Conservation (phyloP, 2,329 filamentous ascomycete genomes). For the Magnaporthales sp. region DNA sequence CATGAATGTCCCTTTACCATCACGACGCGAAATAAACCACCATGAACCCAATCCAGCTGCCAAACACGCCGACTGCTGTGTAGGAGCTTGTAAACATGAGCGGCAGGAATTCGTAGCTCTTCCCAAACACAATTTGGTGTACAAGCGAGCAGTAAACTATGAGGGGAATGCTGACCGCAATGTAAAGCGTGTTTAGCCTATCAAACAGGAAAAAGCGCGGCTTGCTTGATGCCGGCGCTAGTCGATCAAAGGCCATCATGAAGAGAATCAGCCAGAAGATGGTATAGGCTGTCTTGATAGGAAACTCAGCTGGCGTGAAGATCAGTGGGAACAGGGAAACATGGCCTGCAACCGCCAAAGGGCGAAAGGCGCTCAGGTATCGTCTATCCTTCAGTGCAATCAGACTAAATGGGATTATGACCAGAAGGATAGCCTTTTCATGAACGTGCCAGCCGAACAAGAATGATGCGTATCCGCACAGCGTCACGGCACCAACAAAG, state of each 20-base stretch:
- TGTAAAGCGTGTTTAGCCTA: slow-evolving; percentile 82
- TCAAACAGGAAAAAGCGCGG: slow-evolving; percentile 85
- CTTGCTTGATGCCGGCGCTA: slow-evolving; percentile 74
- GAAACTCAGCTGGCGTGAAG: slow-evolving; percentile 87
- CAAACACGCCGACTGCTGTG: slow-evolving; percentile 85
- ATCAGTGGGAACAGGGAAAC: slow-evolving; percentile 91
- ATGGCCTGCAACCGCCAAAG: slow-evolving; percentile 85
- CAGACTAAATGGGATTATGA: slow-evolving; percentile 91
- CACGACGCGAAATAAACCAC: slow-evolving; percentile 74
- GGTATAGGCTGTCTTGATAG: slow-evolving; percentile 88
- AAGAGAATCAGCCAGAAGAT: slow-evolving; percentile 86
- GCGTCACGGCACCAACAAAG: slow-evolving; percentile 81
- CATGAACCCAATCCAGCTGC: slow-evolving; percentile 91
- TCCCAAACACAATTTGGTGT: slow-evolving; percentile 77
- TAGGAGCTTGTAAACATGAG: slow-evolving; percentile 97
- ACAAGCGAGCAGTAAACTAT: slow-evolving; percentile 81
- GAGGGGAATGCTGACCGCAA: slow-evolving; percentile 79
- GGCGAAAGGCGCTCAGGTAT: slow-evolving; percentile 84
- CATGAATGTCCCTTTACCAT: background rate
- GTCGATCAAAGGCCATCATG: slow-evolving; percentile 74
- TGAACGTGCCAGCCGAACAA: slow-evolving; percentile 98
- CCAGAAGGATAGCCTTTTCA: slow-evolving; percentile 89
- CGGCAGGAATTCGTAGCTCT: slow-evolving; percentile 79
- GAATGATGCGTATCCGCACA: slow-evolving; percentile 94
- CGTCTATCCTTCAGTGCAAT: slow-evolving; percentile 84